A percentile compares a stretch with the other conserved stretches of the same genome.
Evolutionary conservation across 306 rosid genomes (phyloP).

Genomic region (Carpinus viminea): DNA sequence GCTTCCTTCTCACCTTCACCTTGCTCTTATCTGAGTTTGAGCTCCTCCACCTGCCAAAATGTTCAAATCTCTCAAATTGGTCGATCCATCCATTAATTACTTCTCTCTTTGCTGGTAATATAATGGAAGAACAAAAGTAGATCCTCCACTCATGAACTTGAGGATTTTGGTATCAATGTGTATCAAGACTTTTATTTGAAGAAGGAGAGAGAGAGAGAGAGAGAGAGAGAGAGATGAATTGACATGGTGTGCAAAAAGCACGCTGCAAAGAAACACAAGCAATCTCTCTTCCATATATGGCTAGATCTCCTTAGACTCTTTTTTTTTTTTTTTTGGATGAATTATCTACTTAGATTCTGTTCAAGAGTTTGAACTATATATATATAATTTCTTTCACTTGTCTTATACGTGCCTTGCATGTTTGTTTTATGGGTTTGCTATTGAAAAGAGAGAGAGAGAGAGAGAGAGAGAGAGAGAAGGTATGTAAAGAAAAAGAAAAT

Average conservation of each 20-base stretch:
- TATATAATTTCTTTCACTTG: conserved; percentile 29
- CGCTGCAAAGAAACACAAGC: conserved; percentile 24
- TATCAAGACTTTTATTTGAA: conserved; percentile 43
- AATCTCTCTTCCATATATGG: conserved; percentile 41
- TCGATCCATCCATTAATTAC: too few relatives aligned
- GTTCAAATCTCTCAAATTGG: background rate
- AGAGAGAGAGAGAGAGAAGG: background rate
- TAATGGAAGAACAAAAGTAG: conserved; percentile 10
- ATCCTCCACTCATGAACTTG: conserved; percentile 27
- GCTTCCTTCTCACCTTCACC: conserved; percentile 91
- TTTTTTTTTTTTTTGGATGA: too few relatives aligned
- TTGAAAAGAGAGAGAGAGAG: background rate
- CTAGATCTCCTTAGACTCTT: conserved; percentile 45
- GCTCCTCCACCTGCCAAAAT: conserved; percentile 80
- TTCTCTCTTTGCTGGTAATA: too few relatives aligned
- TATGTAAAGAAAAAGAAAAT: background rate
- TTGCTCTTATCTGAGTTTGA: conserved; percentile 73
- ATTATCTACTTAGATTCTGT: conserved; percentile 33
- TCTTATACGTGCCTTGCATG: conserved; percentile 55
- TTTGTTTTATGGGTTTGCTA: too few relatives aligned
- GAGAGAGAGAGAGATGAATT: conserved; percentile 16
- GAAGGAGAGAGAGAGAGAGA: conserved; percentile 18
- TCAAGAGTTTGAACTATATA: conserved; percentile 35
- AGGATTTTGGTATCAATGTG: conserved; percentile 46
- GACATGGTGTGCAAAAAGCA: conserved; percentile 34